phyloP scores from a whole-genome alignment of 2,329 filamentous ascomycete genomes.

The Clarireedia hainanense region DNA sequence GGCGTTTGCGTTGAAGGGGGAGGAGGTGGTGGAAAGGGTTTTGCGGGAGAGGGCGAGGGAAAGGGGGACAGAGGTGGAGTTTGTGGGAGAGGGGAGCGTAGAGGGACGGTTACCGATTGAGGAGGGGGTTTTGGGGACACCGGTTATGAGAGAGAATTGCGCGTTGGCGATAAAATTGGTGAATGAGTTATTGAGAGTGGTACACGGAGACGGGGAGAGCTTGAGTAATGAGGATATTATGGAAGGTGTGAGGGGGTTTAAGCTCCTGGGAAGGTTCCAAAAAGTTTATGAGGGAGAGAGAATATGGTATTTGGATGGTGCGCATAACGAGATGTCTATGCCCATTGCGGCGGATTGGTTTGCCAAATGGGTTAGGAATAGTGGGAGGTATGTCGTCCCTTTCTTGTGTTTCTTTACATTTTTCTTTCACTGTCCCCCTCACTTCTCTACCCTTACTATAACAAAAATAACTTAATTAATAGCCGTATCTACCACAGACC shows the following conservation, averaged over 20 bases:
- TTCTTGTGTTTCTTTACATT: no score
- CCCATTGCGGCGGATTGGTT: slow-evolving; percentile 78
- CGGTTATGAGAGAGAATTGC: no score
- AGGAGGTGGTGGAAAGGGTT: slow-evolving; percentile 36
- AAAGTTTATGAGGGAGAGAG: slow-evolving; percentile 38
- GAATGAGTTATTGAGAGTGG: not conserved
- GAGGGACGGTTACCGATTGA: no score
- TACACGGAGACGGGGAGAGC: not conserved
- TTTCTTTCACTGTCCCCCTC: no score
- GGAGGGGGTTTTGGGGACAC: no score
- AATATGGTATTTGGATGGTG: slow-evolving; percentile 20
- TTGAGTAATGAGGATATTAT: no score
- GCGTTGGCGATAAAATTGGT: no score
- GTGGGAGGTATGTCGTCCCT: no score
- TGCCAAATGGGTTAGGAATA: not conserved
- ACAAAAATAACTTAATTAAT: no score
- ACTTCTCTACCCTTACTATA: no score
- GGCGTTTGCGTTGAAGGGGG: slow-evolving; percentile 51
- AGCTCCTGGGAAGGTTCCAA: slow-evolving; percentile 72
- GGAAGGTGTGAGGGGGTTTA: not conserved
- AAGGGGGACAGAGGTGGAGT: slow-evolving; percentile 32
- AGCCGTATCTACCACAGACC: no score
- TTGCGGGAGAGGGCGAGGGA: slow-evolving; percentile 42
- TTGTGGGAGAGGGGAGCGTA: no score
- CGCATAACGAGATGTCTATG: slow-evolving; percentile 61